Evolutionary conservation across 2,329 filamentous ascomycete species (phyloP).

Genomic region (Neopestalotiopsis rosae): DNA sequence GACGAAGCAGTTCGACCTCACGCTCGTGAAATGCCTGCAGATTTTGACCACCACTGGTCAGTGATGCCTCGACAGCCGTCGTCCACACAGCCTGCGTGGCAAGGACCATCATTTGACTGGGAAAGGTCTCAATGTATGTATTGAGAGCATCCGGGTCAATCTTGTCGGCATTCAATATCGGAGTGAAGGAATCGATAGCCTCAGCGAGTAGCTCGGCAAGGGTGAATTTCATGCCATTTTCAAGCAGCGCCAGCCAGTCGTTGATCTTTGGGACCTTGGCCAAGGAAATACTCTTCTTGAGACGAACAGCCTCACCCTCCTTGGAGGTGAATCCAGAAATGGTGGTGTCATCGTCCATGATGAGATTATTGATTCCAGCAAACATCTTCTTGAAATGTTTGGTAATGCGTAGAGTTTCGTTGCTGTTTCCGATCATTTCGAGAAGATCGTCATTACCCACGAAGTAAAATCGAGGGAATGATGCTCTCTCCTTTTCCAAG

Average conservation of each 20-base stretch:
- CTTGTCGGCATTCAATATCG: conserved; percentile 73
- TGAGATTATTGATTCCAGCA: conserved; percentile 87
- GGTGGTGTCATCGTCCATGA: conserved; percentile 87
- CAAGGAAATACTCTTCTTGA: conserved; percentile 91
- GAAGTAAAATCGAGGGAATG: conserved; percentile 99
- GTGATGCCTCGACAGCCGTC: conserved; percentile 77
- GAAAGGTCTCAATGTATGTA: conserved; percentile 82
- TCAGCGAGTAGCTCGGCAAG: conserved; percentile 89
- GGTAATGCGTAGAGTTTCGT: conserved; percentile 92
- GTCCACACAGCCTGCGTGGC: conserved; percentile 96
- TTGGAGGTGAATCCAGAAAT: conserved; percentile 95
- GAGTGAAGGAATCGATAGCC: conserved; percentile 81
- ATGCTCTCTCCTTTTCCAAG: conserved; percentile 94
- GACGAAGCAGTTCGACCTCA: conserved; percentile 82
- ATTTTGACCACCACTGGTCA: conserved; percentile 73
- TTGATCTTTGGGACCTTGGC: conserved; percentile 97
- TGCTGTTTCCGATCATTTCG: conserved; percentile 99
- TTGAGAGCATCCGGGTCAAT: conserved; percentile 76
- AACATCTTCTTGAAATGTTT: conserved; percentile 99
- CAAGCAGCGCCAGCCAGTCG: conserved; percentile 94
- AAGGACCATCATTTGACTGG: conserved; percentile 93
- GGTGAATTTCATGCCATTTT: conserved; percentile 91
- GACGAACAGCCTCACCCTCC: conserved; percentile 84
- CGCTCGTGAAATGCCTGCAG: conserved; percentile 77
- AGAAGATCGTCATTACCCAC: conserved; percentile 98